A percentile compares a stretch with the other conserved stretches of the same genome.
These are phyloP conservation scores for Plectosphaerella sp. DNA, from an alignment of 2,329 filamentous ascomycete species.

Conservation along the genomic window DNA sequence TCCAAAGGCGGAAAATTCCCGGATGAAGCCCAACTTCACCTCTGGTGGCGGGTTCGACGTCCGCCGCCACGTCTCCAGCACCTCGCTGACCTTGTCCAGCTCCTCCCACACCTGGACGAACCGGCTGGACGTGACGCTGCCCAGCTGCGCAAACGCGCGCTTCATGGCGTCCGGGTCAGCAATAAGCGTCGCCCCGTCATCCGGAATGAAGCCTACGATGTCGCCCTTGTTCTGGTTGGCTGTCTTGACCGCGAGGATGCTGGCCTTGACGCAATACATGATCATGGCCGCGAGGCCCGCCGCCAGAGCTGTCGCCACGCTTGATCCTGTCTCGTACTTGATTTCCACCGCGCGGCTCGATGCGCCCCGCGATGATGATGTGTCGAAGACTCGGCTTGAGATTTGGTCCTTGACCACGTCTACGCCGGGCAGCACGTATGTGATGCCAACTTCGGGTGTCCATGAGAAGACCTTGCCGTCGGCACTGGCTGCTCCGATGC, in stretches of 20 bases:
- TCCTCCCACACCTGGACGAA: neutral
- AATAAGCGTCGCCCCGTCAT: neutral
- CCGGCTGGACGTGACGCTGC: neutral
- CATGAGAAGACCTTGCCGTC: constrained; percentile 13
- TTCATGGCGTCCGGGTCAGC: neutral
- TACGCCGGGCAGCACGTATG: constrained; percentile 24
- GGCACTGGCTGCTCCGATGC: constrained; percentile 20
- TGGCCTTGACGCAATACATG: constrained; percentile 18
- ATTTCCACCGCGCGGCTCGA: neutral
- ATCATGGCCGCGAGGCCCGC: constrained; percentile 24
- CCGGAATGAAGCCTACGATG: neutral
- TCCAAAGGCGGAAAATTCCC: neutral
- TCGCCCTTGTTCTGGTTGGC: neutral
- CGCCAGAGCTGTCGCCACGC: constrained; percentile 23
- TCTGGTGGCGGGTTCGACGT: neutral
- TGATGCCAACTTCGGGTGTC: constrained; percentile 15
- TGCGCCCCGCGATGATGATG: neutral
- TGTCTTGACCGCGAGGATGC: neutral
- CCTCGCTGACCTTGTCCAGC: neutral
- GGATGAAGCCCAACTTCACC: neutral
- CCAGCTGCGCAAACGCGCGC: neutral
- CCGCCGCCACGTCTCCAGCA: neutral
- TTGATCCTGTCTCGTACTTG: constrained; percentile 14
- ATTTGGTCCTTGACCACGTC: constrained; percentile 13
- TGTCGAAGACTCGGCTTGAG: neutral